Percentiles rank a stretch among this genome's conserved stretches.
Evolutionary conservation across 2,329 filamentous ascomycete species (phyloP).

Genomic region (Ceratocystis huliohia): DNA sequence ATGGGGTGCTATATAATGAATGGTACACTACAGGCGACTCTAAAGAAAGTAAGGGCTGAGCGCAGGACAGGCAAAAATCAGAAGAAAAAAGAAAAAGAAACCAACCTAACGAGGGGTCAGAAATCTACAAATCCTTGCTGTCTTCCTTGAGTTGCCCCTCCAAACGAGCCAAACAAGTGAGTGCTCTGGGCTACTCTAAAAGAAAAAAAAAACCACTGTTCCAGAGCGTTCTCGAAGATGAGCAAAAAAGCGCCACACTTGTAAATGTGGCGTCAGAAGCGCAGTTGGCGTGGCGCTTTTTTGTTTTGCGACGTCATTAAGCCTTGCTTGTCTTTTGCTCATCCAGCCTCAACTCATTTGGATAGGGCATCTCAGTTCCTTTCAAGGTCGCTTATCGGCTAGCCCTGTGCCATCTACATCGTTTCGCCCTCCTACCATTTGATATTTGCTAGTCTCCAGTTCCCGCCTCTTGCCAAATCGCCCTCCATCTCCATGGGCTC

Average conservation of each 20-base stretch:
- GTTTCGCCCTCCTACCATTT: neutral
- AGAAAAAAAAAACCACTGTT: neutral
- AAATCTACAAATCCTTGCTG: conserved; percentile 6
- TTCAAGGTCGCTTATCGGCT: neutral
- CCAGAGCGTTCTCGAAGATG: conserved; percentile 6
- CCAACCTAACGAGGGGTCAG: neutral
- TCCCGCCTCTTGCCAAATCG: neutral
- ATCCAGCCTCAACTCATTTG: neutral
- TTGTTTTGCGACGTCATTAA: neutral
- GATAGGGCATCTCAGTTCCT: neutral
- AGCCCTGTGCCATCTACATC: neutral
- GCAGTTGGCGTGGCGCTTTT: neutral
- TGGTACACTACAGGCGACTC: neutral
- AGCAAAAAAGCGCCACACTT: neutral
- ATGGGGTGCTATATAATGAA: neutral
- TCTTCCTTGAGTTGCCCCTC: neutral
- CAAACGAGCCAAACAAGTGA: too few relatives aligned
- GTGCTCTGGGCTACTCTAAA: too few relatives aligned
- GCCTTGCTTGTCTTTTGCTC: neutral
- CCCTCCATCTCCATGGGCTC: neutral
- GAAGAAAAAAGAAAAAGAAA: neutral
- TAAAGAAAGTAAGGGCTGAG: neutral
- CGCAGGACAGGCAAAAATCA: neutral
- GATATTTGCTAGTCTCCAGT: neutral
- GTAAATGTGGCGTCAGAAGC: neutral